Conservation (phyloP, 306 rosid genomes). For the Abrus pulchellus region DNA sequence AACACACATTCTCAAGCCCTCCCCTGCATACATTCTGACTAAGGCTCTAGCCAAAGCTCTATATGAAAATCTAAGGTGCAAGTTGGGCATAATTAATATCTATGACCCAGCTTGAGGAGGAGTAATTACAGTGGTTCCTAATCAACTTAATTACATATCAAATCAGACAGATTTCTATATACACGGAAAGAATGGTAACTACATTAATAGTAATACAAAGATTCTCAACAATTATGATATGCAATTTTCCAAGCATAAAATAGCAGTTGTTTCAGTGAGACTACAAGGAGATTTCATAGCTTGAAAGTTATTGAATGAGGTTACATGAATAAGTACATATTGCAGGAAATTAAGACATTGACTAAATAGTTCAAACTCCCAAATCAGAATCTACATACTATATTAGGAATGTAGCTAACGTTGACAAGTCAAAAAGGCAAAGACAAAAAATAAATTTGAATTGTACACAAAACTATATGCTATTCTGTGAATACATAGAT, state of each 20-base stretch:
- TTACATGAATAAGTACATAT: not conserved
- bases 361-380: not conserved
- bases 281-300: not conserved
- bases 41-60: too few species aligned
- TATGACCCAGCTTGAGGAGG: too few species aligned
- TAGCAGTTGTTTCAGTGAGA: not conserved
- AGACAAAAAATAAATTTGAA: not conserved
- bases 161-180: too few species aligned
- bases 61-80: too few species aligned
- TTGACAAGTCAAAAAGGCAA: conserved; percentile 4
- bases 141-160: too few species aligned
- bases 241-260: not conserved
- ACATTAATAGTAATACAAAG: too few species aligned
- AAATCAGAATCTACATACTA: not conserved
- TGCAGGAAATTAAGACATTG: not conserved
- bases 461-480: not conserved
- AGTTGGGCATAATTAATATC: too few species aligned
- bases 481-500: not conserved
- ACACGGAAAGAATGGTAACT: too few species aligned
- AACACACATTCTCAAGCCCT: too few species aligned
- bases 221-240: not conserved
- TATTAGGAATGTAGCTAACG: not conserved
- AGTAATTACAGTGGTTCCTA: too few species aligned
- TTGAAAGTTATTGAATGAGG: not conserved
- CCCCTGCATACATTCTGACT: too few species aligned